Percentiles rank a stretch among this genome's conserved stretches.
phyloP scores from a whole-genome alignment of 768 basidiomycete genomes.

The Nidularia pulvinata region DNA sequence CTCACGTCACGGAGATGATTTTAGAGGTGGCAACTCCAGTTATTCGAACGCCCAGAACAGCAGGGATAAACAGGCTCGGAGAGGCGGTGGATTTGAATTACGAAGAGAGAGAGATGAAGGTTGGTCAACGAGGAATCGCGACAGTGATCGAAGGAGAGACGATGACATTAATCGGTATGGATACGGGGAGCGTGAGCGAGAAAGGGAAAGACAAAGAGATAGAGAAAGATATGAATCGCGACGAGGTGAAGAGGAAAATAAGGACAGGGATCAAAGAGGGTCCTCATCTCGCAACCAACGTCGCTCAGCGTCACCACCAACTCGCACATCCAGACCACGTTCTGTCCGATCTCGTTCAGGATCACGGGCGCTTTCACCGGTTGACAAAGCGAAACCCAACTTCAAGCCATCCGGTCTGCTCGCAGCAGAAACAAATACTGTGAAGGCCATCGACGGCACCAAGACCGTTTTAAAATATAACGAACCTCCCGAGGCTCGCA shows the following conservation, averaged over 20 bases:
- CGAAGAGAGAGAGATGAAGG: constrained; percentile 9
- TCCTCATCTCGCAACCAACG: constrained; percentile 22
- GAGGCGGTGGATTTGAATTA: too few species aligned
- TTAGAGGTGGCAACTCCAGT: background rate
- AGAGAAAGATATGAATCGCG: constrained; percentile 39
- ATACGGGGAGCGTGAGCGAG: constrained; percentile 34
- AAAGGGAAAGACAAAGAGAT: constrained; percentile 40
- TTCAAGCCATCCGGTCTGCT: constrained; percentile 88
- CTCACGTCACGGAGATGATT: constrained; percentile 3
- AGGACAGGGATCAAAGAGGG: constrained; percentile 24
- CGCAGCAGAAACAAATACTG: constrained; percentile 95
- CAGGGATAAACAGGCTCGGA: constrained; percentile 1
- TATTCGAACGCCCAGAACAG: constrained; percentile 7
- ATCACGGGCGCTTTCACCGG: constrained; percentile 30
- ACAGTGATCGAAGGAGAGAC: constrained; percentile 6
- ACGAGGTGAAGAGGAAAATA: too few species aligned
- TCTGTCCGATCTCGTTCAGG: constrained; percentile 40
- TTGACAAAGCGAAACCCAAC: constrained; percentile 79
- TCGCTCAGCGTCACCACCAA: constrained; percentile 68
- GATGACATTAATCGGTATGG: constrained; percentile 14
- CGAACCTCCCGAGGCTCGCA: constrained; percentile 97
- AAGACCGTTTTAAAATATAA: constrained; percentile 94
- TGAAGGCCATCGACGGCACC: constrained; percentile 72
- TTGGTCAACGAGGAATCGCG: constrained; percentile 13
- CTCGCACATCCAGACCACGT: constrained; percentile 34